phyloP scores from a whole-genome alignment of 495 filamentous ascomycete genomes.

The Neurospora sp. region DNA sequence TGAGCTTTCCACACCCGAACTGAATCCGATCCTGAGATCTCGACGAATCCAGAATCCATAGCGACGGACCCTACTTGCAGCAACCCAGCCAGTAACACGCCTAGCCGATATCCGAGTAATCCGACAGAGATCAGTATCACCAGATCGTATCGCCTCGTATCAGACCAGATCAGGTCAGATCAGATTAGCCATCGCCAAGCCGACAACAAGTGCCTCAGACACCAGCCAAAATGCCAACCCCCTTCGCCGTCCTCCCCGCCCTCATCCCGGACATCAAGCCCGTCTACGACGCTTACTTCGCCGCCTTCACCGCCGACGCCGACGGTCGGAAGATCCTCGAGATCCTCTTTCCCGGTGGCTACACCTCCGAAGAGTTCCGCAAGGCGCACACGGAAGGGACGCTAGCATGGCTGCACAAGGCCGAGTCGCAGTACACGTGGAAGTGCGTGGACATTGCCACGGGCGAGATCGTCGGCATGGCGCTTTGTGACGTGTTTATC shows the following conservation, averaged over 20 bases:
- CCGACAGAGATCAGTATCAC: not conserved
- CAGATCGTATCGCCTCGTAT: not conserved
- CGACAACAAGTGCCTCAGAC: not conserved
- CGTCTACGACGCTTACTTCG: slow-evolving; percentile 33
- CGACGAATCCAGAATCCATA: not conserved
- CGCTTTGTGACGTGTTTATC: slow-evolving; percentile 21
- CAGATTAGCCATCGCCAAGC: not conserved
- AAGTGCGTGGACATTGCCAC: slow-evolving; percentile 28
- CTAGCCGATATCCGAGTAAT: not conserved
- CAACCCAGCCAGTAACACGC: not conserved
- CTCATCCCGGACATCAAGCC: slow-evolving; percentile 29
- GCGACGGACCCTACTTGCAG: not conserved
- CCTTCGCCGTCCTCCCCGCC: slow-evolving; percentile 26
- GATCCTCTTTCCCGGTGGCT: slow-evolving; percentile 23
- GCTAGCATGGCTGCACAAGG: slow-evolving; percentile 22
- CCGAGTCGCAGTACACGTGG: slow-evolving; percentile 23
- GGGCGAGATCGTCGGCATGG: slow-evolving; percentile 27
- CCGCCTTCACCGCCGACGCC: slow-evolving; percentile 21
- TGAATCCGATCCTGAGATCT: not conserved
- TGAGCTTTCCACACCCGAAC: not conserved
- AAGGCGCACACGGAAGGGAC: slow-evolving; percentile 23
- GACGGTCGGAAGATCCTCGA: slow-evolving; percentile 18
- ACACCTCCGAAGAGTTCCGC: slow-evolving; percentile 20
- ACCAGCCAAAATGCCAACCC: slow-evolving; percentile 16
- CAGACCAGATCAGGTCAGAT: too few species aligned